Conservation (phyloP, 768 basidiomycete genomes). For the Auricularia heimuer region DNA sequence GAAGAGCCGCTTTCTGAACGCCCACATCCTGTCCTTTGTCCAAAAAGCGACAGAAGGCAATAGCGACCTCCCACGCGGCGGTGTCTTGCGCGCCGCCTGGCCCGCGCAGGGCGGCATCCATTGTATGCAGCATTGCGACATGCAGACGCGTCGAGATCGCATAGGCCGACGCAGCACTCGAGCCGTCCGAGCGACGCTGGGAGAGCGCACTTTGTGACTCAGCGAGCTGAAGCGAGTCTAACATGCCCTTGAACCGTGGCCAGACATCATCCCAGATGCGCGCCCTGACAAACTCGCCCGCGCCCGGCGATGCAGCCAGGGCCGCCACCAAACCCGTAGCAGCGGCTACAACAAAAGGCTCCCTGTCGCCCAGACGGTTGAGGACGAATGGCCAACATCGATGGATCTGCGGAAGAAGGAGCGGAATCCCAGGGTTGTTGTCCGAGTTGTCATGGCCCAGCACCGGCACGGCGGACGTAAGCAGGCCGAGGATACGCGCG, state of each 20-base stretch:
- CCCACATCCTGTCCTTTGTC: conserved; percentile 58
- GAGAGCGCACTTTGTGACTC: conserved; percentile 61
- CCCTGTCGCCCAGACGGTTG: conserved; percentile 62
- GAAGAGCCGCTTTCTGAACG: conserved; percentile 54
- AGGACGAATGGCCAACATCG: conserved; percentile 91
- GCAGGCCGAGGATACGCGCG: conserved; percentile 65
- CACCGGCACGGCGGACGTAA: conserved; percentile 66
- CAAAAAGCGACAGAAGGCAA: conserved; percentile 71
- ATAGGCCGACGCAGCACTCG: conserved; percentile 45
- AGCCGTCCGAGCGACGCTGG: conserved; percentile 38
- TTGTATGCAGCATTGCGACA: conserved; percentile 62
- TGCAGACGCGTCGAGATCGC: conserved; percentile 76
- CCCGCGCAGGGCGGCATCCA: conserved; percentile 52
- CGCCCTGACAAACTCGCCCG: conserved; percentile 75
- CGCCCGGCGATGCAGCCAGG: conserved; percentile 44
- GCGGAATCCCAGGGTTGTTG: neutral
- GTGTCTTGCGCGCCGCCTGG: conserved; percentile 59
- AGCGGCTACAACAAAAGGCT: conserved; percentile 71
- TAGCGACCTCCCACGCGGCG: conserved; percentile 71
- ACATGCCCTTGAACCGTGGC: conserved; percentile 64
- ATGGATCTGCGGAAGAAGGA: conserved; percentile 74
- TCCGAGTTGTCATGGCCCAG: conserved; percentile 47
- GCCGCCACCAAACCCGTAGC: conserved; percentile 66
- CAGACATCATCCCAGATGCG: conserved; percentile 89
- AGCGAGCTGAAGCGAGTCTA: conserved; percentile 48